Conservation (phyloP, 352 stramenopile species). For the Plasmopara halstedii region DNA sequence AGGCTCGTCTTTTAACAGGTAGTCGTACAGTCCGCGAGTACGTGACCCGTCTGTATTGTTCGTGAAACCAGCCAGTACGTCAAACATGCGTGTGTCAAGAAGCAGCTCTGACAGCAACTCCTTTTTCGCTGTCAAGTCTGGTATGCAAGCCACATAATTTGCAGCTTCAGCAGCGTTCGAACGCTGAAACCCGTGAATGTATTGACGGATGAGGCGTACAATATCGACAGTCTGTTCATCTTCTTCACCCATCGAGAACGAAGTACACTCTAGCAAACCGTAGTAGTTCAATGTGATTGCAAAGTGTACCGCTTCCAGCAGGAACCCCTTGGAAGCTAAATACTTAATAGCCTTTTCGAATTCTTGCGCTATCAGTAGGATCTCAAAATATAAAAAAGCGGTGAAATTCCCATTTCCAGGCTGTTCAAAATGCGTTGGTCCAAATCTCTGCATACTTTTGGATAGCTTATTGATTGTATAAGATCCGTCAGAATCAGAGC, state of each 20-base stretch:
- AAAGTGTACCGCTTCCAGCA: slow-evolving; percentile 77
- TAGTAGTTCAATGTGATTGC: slow-evolving; percentile 76
- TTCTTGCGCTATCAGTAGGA: slow-evolving; percentile 69
- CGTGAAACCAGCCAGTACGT: slow-evolving; percentile 67
- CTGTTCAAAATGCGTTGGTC: slow-evolving; percentile 58
- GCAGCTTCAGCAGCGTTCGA: slow-evolving; percentile 67
- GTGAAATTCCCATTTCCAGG: slow-evolving; percentile 34
- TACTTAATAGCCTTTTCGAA: slow-evolving; percentile 81
- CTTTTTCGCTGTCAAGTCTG: slow-evolving; percentile 52
- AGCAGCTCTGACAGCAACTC: slow-evolving; percentile 65
- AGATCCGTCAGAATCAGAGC: slow-evolving; percentile 35
- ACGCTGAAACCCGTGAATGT: slow-evolving; percentile 77
- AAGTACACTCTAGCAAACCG: slow-evolving; percentile 50
- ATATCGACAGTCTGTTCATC: slow-evolving; percentile 57
- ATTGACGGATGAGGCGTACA: slow-evolving; percentile 75
- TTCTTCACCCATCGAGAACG: slow-evolving; percentile 49
- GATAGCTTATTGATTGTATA: slow-evolving; percentile 62
- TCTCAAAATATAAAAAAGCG: slow-evolving; percentile 74
- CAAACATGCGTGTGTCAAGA: slow-evolving; percentile 76
- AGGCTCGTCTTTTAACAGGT: slow-evolving; percentile 57
- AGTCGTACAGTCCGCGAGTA: slow-evolving; percentile 67
- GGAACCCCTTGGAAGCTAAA: slow-evolving; percentile 62
- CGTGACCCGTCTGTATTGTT: slow-evolving; percentile 79
- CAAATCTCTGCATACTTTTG: slow-evolving; percentile 72
- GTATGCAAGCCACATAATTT: slow-evolving; percentile 73